A percentile compares a stretch with the other conserved stretches of the same genome.
Conservation (phyloP, 179 eudicot species). For the Pouteria campechiana region DNA sequence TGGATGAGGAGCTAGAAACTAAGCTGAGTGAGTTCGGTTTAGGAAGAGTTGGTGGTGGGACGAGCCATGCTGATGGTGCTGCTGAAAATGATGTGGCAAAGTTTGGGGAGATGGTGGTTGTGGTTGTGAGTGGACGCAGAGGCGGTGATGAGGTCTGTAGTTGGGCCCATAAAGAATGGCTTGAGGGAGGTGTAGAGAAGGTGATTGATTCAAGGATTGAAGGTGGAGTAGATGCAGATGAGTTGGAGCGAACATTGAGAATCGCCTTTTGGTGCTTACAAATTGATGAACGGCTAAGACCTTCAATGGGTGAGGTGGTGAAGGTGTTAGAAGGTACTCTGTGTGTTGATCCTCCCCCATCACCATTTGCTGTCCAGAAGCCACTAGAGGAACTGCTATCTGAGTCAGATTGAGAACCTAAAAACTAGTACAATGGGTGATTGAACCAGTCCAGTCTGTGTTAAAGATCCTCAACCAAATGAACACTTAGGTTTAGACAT, state of each 20-base stretch:
- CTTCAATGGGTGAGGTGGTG: slow-evolving; percentile 60
- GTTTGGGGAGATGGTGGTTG: slow-evolving; percentile 37
- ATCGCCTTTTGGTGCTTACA: slow-evolving; percentile 64
- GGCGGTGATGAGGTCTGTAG: slow-evolving; percentile 17
- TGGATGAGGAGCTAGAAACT: slow-evolving; percentile 41
- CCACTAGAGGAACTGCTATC: slow-evolving; percentile 5
- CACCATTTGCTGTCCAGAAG: slow-evolving; percentile 18
- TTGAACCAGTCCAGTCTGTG: slow-evolving; percentile 2
- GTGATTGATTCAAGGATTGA: slow-evolving; percentile 29
- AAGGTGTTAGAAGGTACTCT: slow-evolving; percentile 50
- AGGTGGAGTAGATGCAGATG: slow-evolving; percentile 26
- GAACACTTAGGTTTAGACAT: no score
- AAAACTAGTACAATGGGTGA: neutral
- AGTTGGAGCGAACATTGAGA: slow-evolving; percentile 39
- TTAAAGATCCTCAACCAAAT: no score
- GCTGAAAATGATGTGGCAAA: slow-evolving; percentile 38
- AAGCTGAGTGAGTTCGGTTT: slow-evolving; percentile 49
- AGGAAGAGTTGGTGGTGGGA: slow-evolving; percentile 4
- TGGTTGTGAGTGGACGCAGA: slow-evolving; percentile 26
- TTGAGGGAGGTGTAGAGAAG: slow-evolving; percentile 15
- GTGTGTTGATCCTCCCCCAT: slow-evolving; percentile 48
- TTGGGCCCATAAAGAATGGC: slow-evolving; percentile 39
- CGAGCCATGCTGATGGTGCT: neutral
- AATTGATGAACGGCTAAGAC: slow-evolving; percentile 37
- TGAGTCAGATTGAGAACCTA: slow-evolving; percentile 13